Percentiles rank a stretch among this genome's conserved stretches.
These are phyloP conservation scores for Boletus sensibilis DNA, from an alignment of 768 basidiomycete species.

Conservation along the genomic window DNA sequence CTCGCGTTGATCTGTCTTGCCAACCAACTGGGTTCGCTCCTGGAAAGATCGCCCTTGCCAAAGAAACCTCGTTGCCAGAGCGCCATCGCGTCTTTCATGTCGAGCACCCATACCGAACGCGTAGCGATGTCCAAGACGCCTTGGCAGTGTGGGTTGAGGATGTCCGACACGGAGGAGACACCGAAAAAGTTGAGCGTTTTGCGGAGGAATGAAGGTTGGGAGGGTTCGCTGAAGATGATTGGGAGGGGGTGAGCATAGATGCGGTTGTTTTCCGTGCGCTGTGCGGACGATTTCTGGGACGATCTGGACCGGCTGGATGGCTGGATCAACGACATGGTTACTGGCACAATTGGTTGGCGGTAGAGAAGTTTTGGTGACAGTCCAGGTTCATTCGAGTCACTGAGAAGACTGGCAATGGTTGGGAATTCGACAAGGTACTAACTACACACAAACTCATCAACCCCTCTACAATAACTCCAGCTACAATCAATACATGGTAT, in stretches of 20 bases:
- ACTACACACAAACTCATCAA: not conserved
- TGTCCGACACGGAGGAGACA: slow-evolving; percentile 47
- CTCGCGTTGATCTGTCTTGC: slow-evolving; percentile 68
- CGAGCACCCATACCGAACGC: slow-evolving; percentile 84
- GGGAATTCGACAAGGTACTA: not conserved
- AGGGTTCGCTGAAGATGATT: slow-evolving; percentile 43
- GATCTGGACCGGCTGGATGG: slow-evolving; percentile 39
- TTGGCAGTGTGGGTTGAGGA: slow-evolving; percentile 71
- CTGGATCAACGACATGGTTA: slow-evolving; percentile 49
- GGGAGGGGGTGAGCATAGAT: slow-evolving; percentile 76
- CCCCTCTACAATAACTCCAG: not conserved
- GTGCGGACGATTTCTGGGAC: slow-evolving; percentile 49
- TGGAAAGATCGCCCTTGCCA: slow-evolving; percentile 91
- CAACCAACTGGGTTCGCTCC: slow-evolving; percentile 95
- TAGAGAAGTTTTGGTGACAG: not conserved
- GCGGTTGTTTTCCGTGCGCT: slow-evolving; percentile 61
- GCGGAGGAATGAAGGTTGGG: slow-evolving; percentile 40
- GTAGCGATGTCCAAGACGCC: slow-evolving; percentile 78
- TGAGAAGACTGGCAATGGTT: not conserved
- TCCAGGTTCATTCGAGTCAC: not conserved
- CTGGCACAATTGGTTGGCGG: not conserved
- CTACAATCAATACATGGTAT: not conserved
- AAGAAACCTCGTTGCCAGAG: slow-evolving; percentile 95
- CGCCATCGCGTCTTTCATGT: slow-evolving; percentile 57
- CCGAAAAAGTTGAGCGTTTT: slow-evolving; percentile 56